These are phyloP conservation scores for Globisporangium alternatum DNA, from an alignment of 352 stramenopile genomes.

Conservation along the genomic window DNA sequence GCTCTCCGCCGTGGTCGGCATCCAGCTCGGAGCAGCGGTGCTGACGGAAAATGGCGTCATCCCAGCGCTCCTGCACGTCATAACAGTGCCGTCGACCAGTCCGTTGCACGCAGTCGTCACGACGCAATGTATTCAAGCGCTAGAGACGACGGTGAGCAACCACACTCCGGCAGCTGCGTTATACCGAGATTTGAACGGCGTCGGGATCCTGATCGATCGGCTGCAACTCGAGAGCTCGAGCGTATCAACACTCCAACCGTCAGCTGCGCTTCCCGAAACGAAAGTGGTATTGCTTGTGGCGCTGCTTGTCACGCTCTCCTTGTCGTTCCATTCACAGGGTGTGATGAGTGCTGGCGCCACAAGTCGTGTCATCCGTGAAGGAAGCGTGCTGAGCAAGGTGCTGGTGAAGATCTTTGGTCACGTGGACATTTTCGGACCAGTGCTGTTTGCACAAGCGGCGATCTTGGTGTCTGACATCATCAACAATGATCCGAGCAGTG, in stretches of 20 bases:
- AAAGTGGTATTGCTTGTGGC: constrained; percentile 66
- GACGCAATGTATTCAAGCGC: constrained; percentile 75
- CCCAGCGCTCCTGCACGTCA: constrained; percentile 72
- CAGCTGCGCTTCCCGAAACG: constrained; percentile 32
- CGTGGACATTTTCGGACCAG: constrained; percentile 89
- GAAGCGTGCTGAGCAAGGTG: constrained; percentile 83
- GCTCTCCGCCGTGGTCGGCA: constrained; percentile 66
- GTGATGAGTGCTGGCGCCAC: constrained; percentile 86
- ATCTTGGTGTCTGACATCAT: constrained; percentile 96
- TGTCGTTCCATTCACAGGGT: constrained; percentile 85
- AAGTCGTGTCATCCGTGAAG: constrained; percentile 84
- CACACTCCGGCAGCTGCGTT: constrained; percentile 63
- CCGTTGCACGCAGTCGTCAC: constrained; percentile 68
- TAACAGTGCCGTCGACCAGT: constrained; percentile 54
- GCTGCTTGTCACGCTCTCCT: constrained; percentile 73
- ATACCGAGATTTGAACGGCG: constrained; percentile 83
- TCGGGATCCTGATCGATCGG: constrained; percentile 80
- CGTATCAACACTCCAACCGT: constrained; percentile 18
- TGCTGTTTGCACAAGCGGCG: constrained; percentile 90
- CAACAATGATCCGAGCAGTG: constrained; percentile 95
- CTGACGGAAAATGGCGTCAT: constrained; percentile 85
- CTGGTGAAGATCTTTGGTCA: constrained; percentile 90
- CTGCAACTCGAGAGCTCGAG: constrained; percentile 52
- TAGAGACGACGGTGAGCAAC: constrained; percentile 82
- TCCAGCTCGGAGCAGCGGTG: constrained; percentile 71